Evolutionary conservation across 306 rosid genomes (phyloP), one percentile per base, ranked within the genome.

Genomic region (Quercus alba): DNA sequence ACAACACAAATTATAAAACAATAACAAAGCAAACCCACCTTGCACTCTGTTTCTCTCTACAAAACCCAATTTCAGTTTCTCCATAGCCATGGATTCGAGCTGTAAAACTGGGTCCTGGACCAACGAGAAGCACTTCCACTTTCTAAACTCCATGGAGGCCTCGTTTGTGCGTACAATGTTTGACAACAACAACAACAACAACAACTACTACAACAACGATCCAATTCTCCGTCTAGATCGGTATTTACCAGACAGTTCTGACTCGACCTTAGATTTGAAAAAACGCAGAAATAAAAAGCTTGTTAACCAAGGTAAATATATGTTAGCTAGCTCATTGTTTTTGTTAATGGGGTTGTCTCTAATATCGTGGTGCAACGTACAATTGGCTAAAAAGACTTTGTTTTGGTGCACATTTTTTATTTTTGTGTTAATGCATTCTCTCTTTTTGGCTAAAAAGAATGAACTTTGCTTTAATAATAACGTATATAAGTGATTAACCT

Each of bases 131-230:
- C 99, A 94, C 81, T 3, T 86, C 52, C 81, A 57, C 49, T 94
- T 81, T 85, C 85, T 94, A 35, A 92, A 87, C 84, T 76, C 81
- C 79, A 87, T 94, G 79, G 98, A 94, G 84, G 87, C 94, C 12
- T 88, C 97, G n/a, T 94, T 94, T 62, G 95, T 94, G 33, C 91
- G 88, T 41, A 35, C 91, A 80, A 92, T 94, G 94, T 38, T 91
- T 6, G 55, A 78, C 21, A 85, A 70, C 31, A 83, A 79, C 51
- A 85, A 70, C 31, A 83, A 78, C 51, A 35, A 78, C 28, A 85
- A 70, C 31, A 81, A 78, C 51, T 1, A 4, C 15, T 3, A 78
- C 52, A 1, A 6, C 17, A 13, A 77, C 44, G 3, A 6, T 7
- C 68, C 75, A 9, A 44, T 19, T 77, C 87, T 38, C 59, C 90